Percentiles rank a stretch among this genome's conserved stretches.
Evolutionary conservation across 2,329 filamentous ascomycete species (phyloP).

Genomic region (Chalaropsis ovoidea): DNA sequence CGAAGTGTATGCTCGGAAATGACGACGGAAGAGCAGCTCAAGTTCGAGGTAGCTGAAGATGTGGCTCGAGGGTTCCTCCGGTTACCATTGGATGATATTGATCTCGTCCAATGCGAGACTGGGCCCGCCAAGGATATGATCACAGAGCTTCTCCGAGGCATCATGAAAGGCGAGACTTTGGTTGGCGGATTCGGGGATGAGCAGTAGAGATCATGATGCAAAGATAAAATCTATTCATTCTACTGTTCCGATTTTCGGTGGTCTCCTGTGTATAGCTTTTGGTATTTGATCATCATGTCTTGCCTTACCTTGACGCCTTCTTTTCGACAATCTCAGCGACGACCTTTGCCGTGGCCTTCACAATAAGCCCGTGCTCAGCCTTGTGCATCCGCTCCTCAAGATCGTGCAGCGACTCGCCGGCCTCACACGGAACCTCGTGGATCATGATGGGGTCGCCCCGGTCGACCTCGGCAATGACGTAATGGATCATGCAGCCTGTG

Average conservation of each 20-base stretch:
- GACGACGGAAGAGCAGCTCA: constrained; percentile 53
- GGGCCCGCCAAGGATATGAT: constrained; percentile 21
- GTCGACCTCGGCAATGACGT: constrained; percentile 73
- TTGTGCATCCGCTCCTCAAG: constrained; percentile 64
- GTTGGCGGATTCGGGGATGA: neutral
- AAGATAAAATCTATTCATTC: constrained; percentile 4
- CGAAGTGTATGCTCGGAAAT: constrained; percentile 60
- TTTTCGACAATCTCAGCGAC: constrained; percentile 34
- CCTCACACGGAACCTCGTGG: constrained; percentile 54
- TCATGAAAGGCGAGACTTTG: neutral
- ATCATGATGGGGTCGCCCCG: constrained; percentile 63
- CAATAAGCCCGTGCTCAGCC: constrained; percentile 67
- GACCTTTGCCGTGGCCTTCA: constrained; percentile 55
- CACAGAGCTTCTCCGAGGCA: constrained; percentile 12
- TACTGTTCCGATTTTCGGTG: neutral
- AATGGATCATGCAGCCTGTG: constrained; percentile 84
- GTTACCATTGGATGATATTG: neutral
- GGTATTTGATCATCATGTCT: neutral
- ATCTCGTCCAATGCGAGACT: neutral
- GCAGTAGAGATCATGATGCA: neutral
- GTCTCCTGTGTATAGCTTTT: neutral
- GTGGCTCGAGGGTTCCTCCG: constrained; percentile 50
- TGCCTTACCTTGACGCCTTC: constrained; percentile 21
- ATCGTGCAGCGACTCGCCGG: constrained; percentile 53
- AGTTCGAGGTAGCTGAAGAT: constrained; percentile 56